A percentile compares a stretch with the other conserved stretches of the same genome.
Conservation (phyloP, 495 filamentous ascomycete species). For the Hypoxylon subgilvum region DNA sequence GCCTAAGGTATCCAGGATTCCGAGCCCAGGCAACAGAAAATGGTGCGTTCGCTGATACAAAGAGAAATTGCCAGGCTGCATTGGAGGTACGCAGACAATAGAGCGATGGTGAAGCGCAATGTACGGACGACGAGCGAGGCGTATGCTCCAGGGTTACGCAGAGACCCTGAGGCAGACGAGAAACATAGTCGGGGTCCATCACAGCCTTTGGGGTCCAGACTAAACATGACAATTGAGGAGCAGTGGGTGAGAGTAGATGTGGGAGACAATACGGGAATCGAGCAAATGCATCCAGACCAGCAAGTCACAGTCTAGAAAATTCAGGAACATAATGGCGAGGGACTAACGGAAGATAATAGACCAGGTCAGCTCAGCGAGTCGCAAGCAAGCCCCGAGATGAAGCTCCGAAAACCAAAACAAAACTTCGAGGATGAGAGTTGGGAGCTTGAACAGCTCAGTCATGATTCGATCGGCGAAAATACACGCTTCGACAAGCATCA, state of each 20-base stretch:
- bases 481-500: background rate
- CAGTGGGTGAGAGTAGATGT: too few species aligned
- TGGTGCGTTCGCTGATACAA: constrained; percentile 11
- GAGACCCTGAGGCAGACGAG: too few species aligned
- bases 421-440: background rate
- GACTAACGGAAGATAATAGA: background rate
- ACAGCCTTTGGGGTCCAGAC: too few species aligned
- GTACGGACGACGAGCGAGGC: background rate
- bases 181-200: background rate
- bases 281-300: background rate
- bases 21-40: background rate
- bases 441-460: background rate
- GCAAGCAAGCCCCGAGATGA: background rate
- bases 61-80: background rate
- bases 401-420: background rate
- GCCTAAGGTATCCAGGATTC: background rate
- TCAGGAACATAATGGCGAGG: background rate
- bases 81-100: background rate
- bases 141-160: background rate
- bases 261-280: background rate
- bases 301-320: background rate
- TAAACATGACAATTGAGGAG: too few species aligned
- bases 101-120: background rate
- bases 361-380: background rate
- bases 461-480: background rate